These are phyloP conservation scores for Amanita jacksonii DNA, from an alignment of 768 basidiomycete genomes.

Conservation along the genomic window DNA sequence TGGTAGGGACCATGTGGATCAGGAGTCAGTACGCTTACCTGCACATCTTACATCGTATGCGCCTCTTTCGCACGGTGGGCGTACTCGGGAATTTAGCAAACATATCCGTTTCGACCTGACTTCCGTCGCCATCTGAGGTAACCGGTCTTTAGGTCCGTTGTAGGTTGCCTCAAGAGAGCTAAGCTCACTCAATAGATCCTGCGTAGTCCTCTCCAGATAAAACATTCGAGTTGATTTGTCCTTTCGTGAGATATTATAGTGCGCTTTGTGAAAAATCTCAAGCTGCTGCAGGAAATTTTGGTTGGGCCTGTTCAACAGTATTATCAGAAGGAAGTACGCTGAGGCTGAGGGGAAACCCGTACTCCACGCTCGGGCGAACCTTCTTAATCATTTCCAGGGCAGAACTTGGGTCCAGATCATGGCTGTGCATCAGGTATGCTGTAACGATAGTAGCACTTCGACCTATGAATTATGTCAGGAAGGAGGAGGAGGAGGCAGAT, in stretches of 20 bases:
- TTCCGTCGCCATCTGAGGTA: conserved; percentile 63
- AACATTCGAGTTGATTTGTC: conserved; percentile 73
- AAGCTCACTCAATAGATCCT: conserved; percentile 69
- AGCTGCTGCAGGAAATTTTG: conserved; percentile 75
- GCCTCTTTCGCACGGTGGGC: conserved; percentile 39
- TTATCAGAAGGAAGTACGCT: neutral
- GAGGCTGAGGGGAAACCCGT: conserved; percentile 17
- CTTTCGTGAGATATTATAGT: conserved; percentile 53
- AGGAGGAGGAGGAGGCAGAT: neutral
- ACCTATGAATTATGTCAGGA: conserved; percentile 29
- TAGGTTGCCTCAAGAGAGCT: conserved; percentile 9
- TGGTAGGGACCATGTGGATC: neutral
- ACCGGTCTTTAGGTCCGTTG: too few relatives aligned
- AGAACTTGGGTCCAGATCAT: conserved; percentile 40
- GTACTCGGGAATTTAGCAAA: conserved; percentile 65
- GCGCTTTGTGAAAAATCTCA: conserved; percentile 65
- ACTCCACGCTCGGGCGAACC: conserved; percentile 66
- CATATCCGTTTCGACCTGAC: conserved; percentile 54
- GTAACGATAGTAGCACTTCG: conserved; percentile 80
- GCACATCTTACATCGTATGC: conserved; percentile 91
- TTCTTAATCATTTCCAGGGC: conserved; percentile 64
- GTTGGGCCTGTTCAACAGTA: conserved; percentile 56
- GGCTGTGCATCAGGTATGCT: conserved; percentile 80
- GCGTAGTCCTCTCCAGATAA: conserved; percentile 69
- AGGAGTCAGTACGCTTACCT: conserved; percentile 32